These are phyloP conservation scores for Plantago elongata DNA, from an alignment of 257 asterid genomes.

Conservation along the genomic window DNA sequence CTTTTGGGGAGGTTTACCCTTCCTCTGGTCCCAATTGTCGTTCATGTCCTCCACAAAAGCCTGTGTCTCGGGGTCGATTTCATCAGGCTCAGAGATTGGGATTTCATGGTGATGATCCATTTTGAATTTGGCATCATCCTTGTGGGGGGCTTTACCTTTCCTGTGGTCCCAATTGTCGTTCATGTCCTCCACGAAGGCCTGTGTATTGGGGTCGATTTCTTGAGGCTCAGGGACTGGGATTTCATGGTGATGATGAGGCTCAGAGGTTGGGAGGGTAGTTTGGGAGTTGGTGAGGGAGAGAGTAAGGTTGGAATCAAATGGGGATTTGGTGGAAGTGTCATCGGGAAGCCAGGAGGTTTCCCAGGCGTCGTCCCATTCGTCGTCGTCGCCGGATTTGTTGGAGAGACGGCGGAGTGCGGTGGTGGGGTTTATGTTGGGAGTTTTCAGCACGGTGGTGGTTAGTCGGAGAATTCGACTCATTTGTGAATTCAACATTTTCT, in stretches of 20 bases:
- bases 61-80: conserved; percentile 61
- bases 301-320: conserved; percentile 81
- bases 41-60: conserved; percentile 95
- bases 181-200: conserved; percentile 94
- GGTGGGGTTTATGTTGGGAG: conserved; percentile 19
- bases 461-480: conserved; percentile 44
- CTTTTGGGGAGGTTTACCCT: conserved; percentile 49
- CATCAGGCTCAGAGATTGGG: conserved; percentile 1
- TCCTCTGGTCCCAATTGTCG: conserved; percentile 92
- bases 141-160: conserved; percentile 55
- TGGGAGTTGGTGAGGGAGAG: conserved; percentile 42
- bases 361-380: conserved; percentile 92
- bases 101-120: no score
- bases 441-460: conserved; percentile 25
- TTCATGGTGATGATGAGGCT: not conserved
- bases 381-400: conserved; percentile 46
- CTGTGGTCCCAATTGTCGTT: conserved; percentile 91
- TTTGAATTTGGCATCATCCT: conserved; percentile 16
- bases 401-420: conserved; percentile 30
- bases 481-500: not conserved
- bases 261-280: conserved; percentile 15
- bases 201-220: conserved; percentile 61
- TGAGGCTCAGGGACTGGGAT: no score
- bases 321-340: conserved; percentile 49
- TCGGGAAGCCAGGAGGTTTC: conserved; percentile 93